Percentiles rank a stretch among this genome's conserved stretches.
These are phyloP conservation scores for Vanderwaltozyma tropicalis DNA, from an alignment of 805 yeast genomes.

Conservation along the genomic window DNA sequence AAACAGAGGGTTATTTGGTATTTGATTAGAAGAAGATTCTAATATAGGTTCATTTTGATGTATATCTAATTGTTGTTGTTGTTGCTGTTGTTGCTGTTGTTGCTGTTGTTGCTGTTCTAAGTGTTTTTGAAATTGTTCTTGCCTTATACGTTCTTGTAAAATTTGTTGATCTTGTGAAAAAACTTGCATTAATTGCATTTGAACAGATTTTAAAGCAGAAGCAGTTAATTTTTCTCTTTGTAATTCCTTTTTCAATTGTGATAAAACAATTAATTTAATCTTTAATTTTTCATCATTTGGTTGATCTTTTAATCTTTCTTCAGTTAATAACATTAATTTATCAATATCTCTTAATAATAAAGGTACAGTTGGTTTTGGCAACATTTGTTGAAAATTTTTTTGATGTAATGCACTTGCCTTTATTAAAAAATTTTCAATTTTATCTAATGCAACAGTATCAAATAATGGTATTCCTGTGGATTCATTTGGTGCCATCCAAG, in stretches of 20 bases:
- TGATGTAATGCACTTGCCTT: conserved; percentile 43
- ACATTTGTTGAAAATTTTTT: conserved; percentile 23
- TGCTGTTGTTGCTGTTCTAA: conserved; percentile 20
- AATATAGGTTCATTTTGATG: too few species aligned
- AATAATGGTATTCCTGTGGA: conserved; percentile 47
- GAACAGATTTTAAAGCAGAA: conserved; percentile 27
- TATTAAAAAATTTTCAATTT: conserved; percentile 63
- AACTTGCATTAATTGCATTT: conserved; percentile 32
- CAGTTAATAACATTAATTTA: conserved; percentile 26
- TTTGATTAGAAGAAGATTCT: not conserved
- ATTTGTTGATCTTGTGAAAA: conserved; percentile 31
- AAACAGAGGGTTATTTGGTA: conserved; percentile 9
- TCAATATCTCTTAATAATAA: conserved; percentile 29
- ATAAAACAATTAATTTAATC: conserved; percentile 27
- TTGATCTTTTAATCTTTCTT: conserved; percentile 22
- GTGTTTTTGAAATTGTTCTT: conserved; percentile 21
- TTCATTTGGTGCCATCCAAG: conserved; percentile 68
- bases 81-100: conserved; percentile 17
- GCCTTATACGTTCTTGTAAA: conserved; percentile 18
- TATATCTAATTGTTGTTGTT: conserved; percentile 9
- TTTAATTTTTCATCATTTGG: conserved; percentile 28
- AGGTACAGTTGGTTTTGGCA: conserved; percentile 25
- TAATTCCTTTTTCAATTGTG: conserved; percentile 29
- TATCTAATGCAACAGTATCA: conserved; percentile 54
- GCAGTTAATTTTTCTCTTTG: conserved; percentile 27